Base-by-base conservation (phyloP, 2,329 filamentous ascomycete species). In the Fonsecaea nubica region DNA sequence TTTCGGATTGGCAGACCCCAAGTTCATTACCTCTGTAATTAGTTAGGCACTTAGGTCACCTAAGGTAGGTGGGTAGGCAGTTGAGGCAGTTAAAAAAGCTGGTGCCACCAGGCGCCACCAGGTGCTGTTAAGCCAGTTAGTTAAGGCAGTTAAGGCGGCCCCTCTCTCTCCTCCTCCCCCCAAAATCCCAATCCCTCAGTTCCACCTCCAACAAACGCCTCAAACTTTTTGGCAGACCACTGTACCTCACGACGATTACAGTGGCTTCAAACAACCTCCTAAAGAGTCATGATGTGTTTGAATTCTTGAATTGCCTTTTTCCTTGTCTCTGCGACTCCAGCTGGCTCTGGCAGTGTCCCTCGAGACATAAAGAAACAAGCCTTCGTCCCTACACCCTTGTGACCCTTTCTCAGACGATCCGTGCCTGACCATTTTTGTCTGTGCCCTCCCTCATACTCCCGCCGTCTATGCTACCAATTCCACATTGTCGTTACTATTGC, bases 401-500 rank as follows among this genome's bases (percentile, higher is more conserved):
- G 18, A 25, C 45, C 45, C 45, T 50, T 50, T 50, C 45, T 50
- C 45, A 50, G 45, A 50, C 45, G 18, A 50, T 50, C 45, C 18
- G 45, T 50, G 45, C 45, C 45, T 50, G 45, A 50, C 18, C 15
- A 40, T 42, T n/a, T 42, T 12, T 50, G 45, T 55, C 52, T 36
- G 45, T 59, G 38, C 57, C 12, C 35, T 32, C 21, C 21, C n/a
- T 48, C 56, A 3, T 25, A 25, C 25, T 32, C 40, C 56, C 32
- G 38, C 45, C 57, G 25, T 25, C 25, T 50, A 59, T 59, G 57
- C 57, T 59, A 36, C 45, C 45, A 32, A 61, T 45, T 54, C 59
- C 66, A 59, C 55, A 45, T 63, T 66, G 64, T 53, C 54, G 50
- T 58, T 58, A 58, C 64, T 58, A 61, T 58, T 59, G 36, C 21